Percentiles rank a stretch among this genome's conserved stretches.
Evolutionary conservation across 106 monocot genomes (phyloP).

Genomic region (Allium fistulosum): DNA sequence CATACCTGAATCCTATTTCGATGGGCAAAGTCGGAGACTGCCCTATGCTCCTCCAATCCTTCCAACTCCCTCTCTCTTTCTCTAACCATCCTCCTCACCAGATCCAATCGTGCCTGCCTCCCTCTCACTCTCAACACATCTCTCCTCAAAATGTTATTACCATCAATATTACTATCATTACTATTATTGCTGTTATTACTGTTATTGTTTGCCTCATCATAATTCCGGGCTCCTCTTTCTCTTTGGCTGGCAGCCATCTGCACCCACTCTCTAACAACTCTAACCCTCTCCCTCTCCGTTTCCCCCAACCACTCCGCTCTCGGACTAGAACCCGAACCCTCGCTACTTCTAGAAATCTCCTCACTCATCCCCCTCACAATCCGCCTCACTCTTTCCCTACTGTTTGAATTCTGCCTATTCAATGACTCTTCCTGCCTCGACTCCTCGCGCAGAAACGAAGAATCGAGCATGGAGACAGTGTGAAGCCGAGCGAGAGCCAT

Average conservation of each 20-base stretch:
- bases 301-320: slow-evolving; percentile 83
- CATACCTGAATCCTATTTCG: slow-evolving; percentile 86
- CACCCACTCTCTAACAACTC: slow-evolving; percentile 83
- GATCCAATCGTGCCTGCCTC: slow-evolving; percentile 65
- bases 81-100: slow-evolving; percentile 66
- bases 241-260: slow-evolving; percentile 58
- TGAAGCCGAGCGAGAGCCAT: slow-evolving; percentile 80
- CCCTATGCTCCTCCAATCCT: slow-evolving; percentile 74
- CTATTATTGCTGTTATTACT: background rate
- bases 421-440: slow-evolving; percentile 9
- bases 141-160: slow-evolving; percentile 16
- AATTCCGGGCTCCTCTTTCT: slow-evolving; percentile 31
- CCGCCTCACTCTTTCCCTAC: slow-evolving; percentile 75
- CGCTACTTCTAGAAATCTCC: slow-evolving; percentile 8
- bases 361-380: slow-evolving; percentile 63
- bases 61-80: slow-evolving; percentile 89
- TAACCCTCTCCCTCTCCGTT: slow-evolving; percentile 84
- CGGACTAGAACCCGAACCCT: slow-evolving; percentile 37
- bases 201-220: slow-evolving; percentile 15
- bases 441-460: slow-evolving; percentile 54
- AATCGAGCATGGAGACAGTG: slow-evolving; percentile 83
- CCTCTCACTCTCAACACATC: slow-evolving; percentile 58
- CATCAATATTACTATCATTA: background rate
- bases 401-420: slow-evolving; percentile 64
- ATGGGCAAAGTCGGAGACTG: slow-evolving; percentile 80